These are phyloP conservation scores for Trichosporon asahii DNA, from an alignment of 1,284 basidiomycete genomes.

Conservation along the genomic window DNA sequence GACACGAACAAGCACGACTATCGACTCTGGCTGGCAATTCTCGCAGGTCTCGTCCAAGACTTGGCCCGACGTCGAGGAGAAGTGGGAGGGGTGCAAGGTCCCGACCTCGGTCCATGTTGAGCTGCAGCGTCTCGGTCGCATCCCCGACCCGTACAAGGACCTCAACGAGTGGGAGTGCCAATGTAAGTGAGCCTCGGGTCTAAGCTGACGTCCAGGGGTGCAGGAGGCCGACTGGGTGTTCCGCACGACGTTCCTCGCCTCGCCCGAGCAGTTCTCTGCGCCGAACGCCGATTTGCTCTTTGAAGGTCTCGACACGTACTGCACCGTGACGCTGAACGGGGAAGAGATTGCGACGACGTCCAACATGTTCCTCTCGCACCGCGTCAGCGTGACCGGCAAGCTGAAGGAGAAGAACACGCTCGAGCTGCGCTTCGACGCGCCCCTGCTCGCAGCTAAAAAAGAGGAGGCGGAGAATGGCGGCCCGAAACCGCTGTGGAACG, in stretches of 20 bases:
- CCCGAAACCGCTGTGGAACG: conserved; percentile 59
- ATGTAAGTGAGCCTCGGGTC: conserved; percentile 56
- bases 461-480: conserved; percentile 46
- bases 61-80: conserved; percentile 25
- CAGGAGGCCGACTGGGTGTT: conserved; percentile 84
- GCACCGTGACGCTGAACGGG: conserved; percentile 68
- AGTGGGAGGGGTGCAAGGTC: conserved; percentile 48
- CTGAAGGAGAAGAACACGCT: conserved; percentile 66
- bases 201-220: conserved; percentile 61
- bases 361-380: conserved; percentile 74
- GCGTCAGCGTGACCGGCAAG: conserved; percentile 59
- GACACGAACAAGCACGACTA: neutral
- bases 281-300: conserved; percentile 67
- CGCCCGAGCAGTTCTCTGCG: conserved; percentile 55
- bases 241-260: conserved; percentile 63
- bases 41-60: conserved; percentile 27
- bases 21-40: conserved; percentile 27
- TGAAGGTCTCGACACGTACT: conserved; percentile 84
- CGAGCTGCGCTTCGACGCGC: conserved; percentile 66
- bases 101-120: conserved; percentile 84
- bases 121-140: conserved; percentile 64
- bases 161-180: conserved; percentile 83
- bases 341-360: conserved; percentile 59
- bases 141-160: conserved; percentile 73
- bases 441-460: conserved; percentile 63